A percentile compares a stretch with the other conserved stretches of the same genome.
Conservation (phyloP, 495 filamentous ascomycete genomes). For the Penicillium bialowiezense region DNA sequence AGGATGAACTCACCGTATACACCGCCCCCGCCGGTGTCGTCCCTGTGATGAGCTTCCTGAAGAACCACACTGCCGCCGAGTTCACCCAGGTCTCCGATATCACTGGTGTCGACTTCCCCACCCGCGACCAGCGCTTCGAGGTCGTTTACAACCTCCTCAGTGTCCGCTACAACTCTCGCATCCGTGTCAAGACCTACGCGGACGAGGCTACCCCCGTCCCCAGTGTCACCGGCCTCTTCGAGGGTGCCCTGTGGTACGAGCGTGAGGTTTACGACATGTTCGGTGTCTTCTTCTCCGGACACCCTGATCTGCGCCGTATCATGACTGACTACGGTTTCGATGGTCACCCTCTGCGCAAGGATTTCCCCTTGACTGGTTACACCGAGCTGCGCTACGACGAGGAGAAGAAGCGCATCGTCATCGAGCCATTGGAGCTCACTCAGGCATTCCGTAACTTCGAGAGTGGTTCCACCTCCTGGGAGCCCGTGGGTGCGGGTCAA, state of each 20-base stretch:
- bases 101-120: slow-evolving; percentile 93
- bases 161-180: slow-evolving; percentile 91
- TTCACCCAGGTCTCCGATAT: slow-evolving; percentile 92
- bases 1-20: slow-evolving; percentile 95
- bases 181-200: slow-evolving; percentile 98
- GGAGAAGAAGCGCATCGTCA: slow-evolving; percentile 99
- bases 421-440: slow-evolving; percentile 94
- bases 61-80: slow-evolving; percentile 95
- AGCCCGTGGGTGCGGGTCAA: slow-evolving; percentile 81
- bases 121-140: slow-evolving; percentile 91
- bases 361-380: slow-evolving; percentile 97
- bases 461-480: slow-evolving; percentile 71
- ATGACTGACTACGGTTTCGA: slow-evolving; percentile 99
- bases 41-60: slow-evolving; percentile 92
- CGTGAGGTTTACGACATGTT: slow-evolving; percentile 97
- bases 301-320: slow-evolving; percentile 95
- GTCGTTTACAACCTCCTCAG: slow-evolving; percentile 97
- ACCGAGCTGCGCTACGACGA: slow-evolving; percentile 98
- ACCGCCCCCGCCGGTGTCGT: slow-evolving; percentile 83
- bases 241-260: slow-evolving; percentile 99
- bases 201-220: slow-evolving; percentile 96
- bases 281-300: slow-evolving; percentile 92
- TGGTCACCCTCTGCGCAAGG: slow-evolving; percentile 94
- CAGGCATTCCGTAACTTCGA: slow-evolving; percentile 99
- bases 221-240: slow-evolving; percentile 78